Evolutionary conservation across 768 basidiomycete genomes (phyloP), one percentile per base, ranked within the genome.

Genomic region (Tylopilus vinaceipallidus): DNA sequence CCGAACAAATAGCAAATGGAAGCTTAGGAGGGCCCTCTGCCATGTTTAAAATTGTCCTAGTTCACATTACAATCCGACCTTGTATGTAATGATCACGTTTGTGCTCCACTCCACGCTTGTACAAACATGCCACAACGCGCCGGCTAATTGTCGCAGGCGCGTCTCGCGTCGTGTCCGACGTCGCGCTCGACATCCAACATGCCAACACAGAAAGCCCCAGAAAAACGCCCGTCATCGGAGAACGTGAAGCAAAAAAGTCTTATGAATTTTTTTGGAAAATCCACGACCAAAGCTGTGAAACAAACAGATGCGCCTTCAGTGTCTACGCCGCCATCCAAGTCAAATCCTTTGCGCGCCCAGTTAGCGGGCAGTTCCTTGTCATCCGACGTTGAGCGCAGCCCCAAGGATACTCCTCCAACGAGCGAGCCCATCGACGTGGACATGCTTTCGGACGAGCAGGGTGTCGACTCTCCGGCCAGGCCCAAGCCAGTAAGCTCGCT

Each of bases 391-490:
- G 72, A 70, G 17, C 74, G 72, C 43, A 84, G 75, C 54, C 47
- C 59, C 34, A 71, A 69, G 24, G 76, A 79, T 14, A 88, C 86
- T 2, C 88, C 89, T 23, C 88, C 88, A 0, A 87, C 87, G 3
- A 91, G 88, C 55, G 87, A 91, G 49, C 74, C 80, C 24, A 79
- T 90, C 49, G 88, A 91, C 55, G 77, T 91, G 10, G 88, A 90
- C 61, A 83, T 88, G 81, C 54, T 82, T 42, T 75, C 74, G 8
- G 77, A 75, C 27, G 56, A 66, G 2, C 79, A 51, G 16, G 11
- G 74, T 12, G 78, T 77, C 35, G 77, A 76, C 19, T 69, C 72
- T 22, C 61, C 64, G 17, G 57, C 61, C 40, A 53, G 57, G 54
- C 49, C 47, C 61, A 64, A 40, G 64, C 67, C 54, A 45, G 77